These are phyloP conservation scores for Candolleomyces efflorescens DNA, from an alignment of 768 basidiomycete species.

Conservation along the genomic window DNA sequence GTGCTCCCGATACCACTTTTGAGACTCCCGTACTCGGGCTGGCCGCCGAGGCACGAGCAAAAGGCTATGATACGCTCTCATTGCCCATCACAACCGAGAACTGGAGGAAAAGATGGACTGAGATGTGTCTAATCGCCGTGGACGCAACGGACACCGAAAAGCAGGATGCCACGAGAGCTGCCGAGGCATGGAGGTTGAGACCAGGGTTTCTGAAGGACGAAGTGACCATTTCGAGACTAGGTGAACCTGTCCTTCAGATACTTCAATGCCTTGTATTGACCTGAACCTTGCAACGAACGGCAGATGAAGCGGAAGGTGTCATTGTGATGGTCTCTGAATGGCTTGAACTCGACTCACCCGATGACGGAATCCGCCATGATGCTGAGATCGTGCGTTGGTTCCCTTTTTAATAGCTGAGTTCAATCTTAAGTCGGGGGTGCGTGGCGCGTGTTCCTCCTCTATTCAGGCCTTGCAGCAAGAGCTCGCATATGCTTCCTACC, in stretches of 20 bases:
- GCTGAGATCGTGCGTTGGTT: conserved; percentile 77
- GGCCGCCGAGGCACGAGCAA: conserved; percentile 46
- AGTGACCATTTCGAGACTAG: conserved; percentile 86
- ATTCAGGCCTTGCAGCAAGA: conserved; percentile 88
- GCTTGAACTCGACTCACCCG: conserved; percentile 89
- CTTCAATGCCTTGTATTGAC: not conserved
- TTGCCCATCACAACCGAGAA: conserved; percentile 84
- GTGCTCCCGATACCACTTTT: conserved; percentile 11
- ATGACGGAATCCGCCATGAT: conserved; percentile 94
- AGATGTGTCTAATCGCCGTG: conserved; percentile 74
- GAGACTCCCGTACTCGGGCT: conserved; percentile 51
- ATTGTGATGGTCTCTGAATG: conserved; percentile 86
- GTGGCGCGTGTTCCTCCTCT: not conserved
- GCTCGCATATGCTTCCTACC: conserved; percentile 87
- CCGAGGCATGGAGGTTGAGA: conserved; percentile 84
- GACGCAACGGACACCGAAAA: conserved; percentile 25
- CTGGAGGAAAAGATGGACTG: conserved; percentile 86
- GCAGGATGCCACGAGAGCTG: conserved; percentile 51
- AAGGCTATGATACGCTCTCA: conserved; percentile 73
- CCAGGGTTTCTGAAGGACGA: conserved; percentile 80
- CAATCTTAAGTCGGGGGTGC: not conserved
- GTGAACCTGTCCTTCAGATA: conserved; percentile 38
- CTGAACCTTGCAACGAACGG: not conserved
- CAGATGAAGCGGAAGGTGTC: conserved; percentile 72
- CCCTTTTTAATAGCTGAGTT: not conserved